Evolutionary conservation across 2,329 filamentous ascomycete species (phyloP).

Genomic region (Fusarium sterilihyphosum): DNA sequence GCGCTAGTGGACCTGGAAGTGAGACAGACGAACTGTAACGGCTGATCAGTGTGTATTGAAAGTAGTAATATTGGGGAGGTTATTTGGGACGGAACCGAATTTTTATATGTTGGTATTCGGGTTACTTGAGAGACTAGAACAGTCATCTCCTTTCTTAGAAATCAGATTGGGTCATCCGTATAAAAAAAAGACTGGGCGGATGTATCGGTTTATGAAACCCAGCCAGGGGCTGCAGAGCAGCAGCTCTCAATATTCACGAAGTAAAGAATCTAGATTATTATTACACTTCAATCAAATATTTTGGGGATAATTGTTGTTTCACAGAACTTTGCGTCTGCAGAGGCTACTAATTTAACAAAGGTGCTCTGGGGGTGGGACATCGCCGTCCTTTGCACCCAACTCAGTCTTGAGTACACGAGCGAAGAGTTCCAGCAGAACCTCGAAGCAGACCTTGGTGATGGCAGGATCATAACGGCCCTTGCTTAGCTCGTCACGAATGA

Average conservation of each 20-base stretch:
- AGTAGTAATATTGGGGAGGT: conserved; percentile 12
- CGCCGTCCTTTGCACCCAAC: conserved; percentile 73
- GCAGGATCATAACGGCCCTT: conserved; percentile 95
- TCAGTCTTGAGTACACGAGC: conserved; percentile 80
- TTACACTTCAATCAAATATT: conserved; percentile 29
- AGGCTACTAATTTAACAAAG: conserved; percentile 64
- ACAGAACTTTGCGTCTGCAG: background rate
- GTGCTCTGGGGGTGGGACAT: conserved; percentile 72
- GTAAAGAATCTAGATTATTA: conserved; percentile 43
- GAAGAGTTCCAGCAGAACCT: conserved; percentile 89
- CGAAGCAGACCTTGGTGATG: conserved; percentile 87
- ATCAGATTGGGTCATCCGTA: conserved; percentile 32
- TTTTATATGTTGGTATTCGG: conserved; percentile 28
- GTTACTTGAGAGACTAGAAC: conserved; percentile 24
- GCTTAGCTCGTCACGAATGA: conserved; percentile 90
- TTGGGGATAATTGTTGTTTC: background rate
- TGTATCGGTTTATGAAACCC: conserved; percentile 33
- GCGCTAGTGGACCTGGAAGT: conserved; percentile 37
- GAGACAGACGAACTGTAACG: conserved; percentile 26
- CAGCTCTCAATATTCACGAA: conserved; percentile 40
- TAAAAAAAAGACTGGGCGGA: conserved; percentile 22
- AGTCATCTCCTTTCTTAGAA: conserved; percentile 25
- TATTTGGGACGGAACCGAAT: conserved; percentile 8
- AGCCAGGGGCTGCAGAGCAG: conserved; percentile 16
- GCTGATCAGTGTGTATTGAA: conserved; percentile 20